These are phyloP conservation scores for Plectosphaerella cucumerina DNA, from an alignment of 2,329 filamentous ascomycete species.

Conservation along the genomic window DNA sequence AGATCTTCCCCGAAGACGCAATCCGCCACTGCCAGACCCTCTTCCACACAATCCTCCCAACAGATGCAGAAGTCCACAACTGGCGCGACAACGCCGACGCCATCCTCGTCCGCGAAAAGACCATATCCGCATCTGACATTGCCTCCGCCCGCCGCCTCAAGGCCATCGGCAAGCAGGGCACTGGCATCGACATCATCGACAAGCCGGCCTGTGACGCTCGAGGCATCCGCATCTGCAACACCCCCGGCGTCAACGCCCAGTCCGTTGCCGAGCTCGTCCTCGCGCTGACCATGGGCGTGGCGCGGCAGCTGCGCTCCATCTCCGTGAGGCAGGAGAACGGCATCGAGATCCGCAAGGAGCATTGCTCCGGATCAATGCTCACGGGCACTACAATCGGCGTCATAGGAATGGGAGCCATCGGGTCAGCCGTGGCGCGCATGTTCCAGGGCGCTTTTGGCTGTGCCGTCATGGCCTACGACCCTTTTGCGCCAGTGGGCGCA, in stretches of 20 bases:
- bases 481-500: constrained; percentile 4
- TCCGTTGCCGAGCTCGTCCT: constrained; percentile 35
- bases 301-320: constrained; percentile 5
- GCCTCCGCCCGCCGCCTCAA: constrained; percentile 7
- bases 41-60: not conserved
- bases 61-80: not conserved
- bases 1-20: not conserved
- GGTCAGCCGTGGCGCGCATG: constrained; percentile 22
- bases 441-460: constrained; percentile 6
- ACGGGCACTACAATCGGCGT: constrained; percentile 29
- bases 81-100: not conserved
- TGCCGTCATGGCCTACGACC: constrained; percentile 5
- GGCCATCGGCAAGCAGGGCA: not conserved
- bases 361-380: constrained; percentile 32
- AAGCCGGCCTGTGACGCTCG: constrained; percentile 27
- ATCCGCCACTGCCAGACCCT: not conserved
- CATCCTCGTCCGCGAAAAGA: not conserved
- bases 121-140: not conserved
- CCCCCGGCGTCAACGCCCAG: constrained; percentile 37
- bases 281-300: constrained; percentile 16
- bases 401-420: constrained; percentile 35
- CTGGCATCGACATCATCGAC: not conserved
- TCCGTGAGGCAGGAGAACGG: not conserved
- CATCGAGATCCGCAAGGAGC: constrained; percentile 29
- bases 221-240: constrained; percentile 40